Base-by-base conservation (phyloP, 352 stramenopile genomes). In the Halophytophthora batemanensis region DNA sequence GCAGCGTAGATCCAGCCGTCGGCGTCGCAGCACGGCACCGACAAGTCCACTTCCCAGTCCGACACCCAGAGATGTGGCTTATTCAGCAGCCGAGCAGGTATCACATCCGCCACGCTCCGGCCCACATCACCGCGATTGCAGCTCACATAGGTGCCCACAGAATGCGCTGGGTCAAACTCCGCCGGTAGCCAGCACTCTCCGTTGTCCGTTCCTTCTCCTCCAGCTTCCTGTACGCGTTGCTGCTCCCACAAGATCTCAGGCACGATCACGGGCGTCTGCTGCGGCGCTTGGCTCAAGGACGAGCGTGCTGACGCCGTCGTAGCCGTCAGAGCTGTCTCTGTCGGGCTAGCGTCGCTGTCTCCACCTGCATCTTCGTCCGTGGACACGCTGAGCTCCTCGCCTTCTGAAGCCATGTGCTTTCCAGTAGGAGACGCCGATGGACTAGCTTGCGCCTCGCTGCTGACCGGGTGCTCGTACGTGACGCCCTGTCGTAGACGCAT, bases 1-100 rank as follows among this genome's bases (percentile, higher is more conserved):
- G 57, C 43, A 1, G 70, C 76, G 38, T 93, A 93, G 14, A 88
- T 64, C 82, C 82, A 93, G 35, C 82, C 82, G 47, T 89, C 80
- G 2, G 63, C 64, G 50, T 91, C 80, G 34, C 63, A 82, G 14
- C 69, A 61, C 3, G 64, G 48, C 8, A 88, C 48, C n/a, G 67
- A 65, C 21, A 35, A 46, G 49, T 91, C 82, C 6, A 88, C 50
- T 7, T 83, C 58, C 82, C 82, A 93, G 19, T 74, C 68, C 17
- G 69, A 78, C 34, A 90, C 43, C 82, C 82, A 93, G 45, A 88
- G 52, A 39, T 88, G 75, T 21, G 75, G 61, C 45, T 90, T 90
- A 50, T 77, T 87, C 37, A 88, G 57, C 56, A 90, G 41, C 10
- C 80, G 65, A 19, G 64, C 61, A 14, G 80, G 77, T 35, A 90